phyloP scores from a whole-genome alignment of 305 asterid species.

The Stenogyne calaminthoides region DNA sequence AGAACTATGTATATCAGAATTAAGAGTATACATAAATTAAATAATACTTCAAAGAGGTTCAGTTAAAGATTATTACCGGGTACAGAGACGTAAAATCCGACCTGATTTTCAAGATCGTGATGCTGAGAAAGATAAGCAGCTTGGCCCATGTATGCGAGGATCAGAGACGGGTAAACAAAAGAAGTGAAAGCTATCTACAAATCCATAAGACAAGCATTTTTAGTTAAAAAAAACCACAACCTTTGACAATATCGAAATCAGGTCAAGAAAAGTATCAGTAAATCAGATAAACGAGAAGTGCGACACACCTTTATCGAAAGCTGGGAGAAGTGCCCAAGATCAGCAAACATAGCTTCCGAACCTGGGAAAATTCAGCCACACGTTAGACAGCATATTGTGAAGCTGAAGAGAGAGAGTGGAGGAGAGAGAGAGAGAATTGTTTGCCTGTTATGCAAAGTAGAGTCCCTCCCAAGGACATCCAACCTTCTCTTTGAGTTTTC shows the following conservation, averaged over 20 bases:
- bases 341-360: constrained; percentile 82
- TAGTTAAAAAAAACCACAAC: not conserved
- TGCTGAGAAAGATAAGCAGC: constrained; percentile 72
- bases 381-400: constrained; percentile 13
- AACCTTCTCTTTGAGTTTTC: constrained; percentile 60
- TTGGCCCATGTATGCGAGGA: constrained; percentile 79
- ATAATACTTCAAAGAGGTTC: not conserved
- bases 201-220: not conserved
- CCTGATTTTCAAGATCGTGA: constrained; percentile 41
- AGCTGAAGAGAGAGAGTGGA: not conserved
- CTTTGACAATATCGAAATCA: not conserved
- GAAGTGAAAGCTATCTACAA: constrained; percentile 66
- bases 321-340: constrained; percentile 72
- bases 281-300: constrained; percentile 8
- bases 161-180: constrained; percentile 67
- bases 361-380: constrained; percentile 38
- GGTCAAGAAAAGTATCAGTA: not conserved
- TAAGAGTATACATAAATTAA: not conserved
- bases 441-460: constrained; percentile 80
- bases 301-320: constrained; percentile 54
- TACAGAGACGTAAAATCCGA: constrained; percentile 67
- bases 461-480: constrained; percentile 79
- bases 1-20: not conserved
- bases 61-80: constrained; percentile 47
- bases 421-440: not conserved